Evolutionary conservation across 371 early-diverging fungal species (phyloP), one percentile per base, ranked within the genome.

Genomic region (Mortierella sp.): DNA sequence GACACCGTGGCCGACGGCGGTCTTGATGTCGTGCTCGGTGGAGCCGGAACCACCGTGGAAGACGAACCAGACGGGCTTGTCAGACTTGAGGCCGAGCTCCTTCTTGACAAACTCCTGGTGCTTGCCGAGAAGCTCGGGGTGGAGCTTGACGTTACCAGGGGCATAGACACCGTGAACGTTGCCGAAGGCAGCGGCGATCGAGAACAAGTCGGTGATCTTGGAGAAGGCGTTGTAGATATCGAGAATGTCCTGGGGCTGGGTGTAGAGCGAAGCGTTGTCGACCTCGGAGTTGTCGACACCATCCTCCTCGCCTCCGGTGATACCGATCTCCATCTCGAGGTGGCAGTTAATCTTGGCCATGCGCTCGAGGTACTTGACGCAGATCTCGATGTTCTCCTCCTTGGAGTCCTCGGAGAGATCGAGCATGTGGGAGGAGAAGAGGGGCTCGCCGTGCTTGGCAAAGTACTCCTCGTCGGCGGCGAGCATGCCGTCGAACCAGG

Each of bases 11-110:
- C 78, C 70, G 70, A 97, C 97, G 68, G 97, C 97, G 29, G 93
- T 94, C 80, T 91, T 78, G 87, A 97, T 97, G 84, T 97, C 97
- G 32, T 93, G 78, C 84, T 93, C 90, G 74, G 95, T 90, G 60
- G 97, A 96, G 70, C 97, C 97, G 21, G 97, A 97, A 48, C 97
- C 97, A 83, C 97, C 97, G 90, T 97, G 97, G 96, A 97, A 97
- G 82, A 97, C 97, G 80, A 97, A 96, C 92, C 90, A 95, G 82
- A 97, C 94, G 51, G 97, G 97, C 91, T 96, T 95, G 75, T 90
- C 86, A 72, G 81, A 60, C 79, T 89, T 84, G 70, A 78, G 70
- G 71, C 84, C 86, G 75, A 93, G 91, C 88, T 96, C 90, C 76
- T 95, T 92, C 81, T 90, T 87, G 84, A 97, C 96, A 77, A 91